These are phyloP conservation scores for Entomophthora muscae DNA, from an alignment of 371 early-diverging fungal genomes.

Conservation along the genomic window DNA sequence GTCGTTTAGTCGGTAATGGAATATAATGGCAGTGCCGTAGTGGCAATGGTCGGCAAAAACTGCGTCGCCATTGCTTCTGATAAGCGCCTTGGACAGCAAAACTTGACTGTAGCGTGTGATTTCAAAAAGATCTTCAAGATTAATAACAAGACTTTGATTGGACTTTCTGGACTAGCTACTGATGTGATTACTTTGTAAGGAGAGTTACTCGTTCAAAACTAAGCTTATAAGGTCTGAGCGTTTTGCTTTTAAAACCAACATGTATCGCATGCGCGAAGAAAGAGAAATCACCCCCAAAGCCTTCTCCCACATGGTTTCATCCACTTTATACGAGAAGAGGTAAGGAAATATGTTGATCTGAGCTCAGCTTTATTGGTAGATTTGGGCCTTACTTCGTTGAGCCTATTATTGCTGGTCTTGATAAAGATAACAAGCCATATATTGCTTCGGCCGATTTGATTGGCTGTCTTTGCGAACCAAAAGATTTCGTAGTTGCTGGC, in stretches of 20 bases:
- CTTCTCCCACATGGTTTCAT: slow-evolving; percentile 88
- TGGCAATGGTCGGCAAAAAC: slow-evolving; percentile 97
- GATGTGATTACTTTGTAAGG: slow-evolving; percentile 91
- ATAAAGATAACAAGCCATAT: slow-evolving; percentile 79
- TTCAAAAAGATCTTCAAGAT: slow-evolving; percentile 88
- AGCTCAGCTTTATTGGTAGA: slow-evolving; percentile 23
- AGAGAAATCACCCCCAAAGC: slow-evolving; percentile 93
- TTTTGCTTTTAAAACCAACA: slow-evolving; percentile 88
- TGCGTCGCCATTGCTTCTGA: slow-evolving; percentile 98
- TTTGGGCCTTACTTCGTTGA: slow-evolving; percentile 94
- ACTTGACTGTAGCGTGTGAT: slow-evolving; percentile 82
- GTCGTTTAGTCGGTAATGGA: slow-evolving; percentile 78
- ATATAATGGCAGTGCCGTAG: slow-evolving; percentile 89
- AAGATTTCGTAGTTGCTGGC: slow-evolving; percentile 94
- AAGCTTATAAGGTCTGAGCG: slow-evolving; percentile 42
- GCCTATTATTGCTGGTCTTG: slow-evolving; percentile 93
- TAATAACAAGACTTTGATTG: slow-evolving; percentile 73
- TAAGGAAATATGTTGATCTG: slow-evolving; percentile 14
- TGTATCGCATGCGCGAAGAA: slow-evolving; percentile 95
- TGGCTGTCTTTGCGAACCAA: slow-evolving; percentile 90
- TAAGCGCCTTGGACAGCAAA: slow-evolving; percentile 79
- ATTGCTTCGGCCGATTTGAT: slow-evolving; percentile 95
- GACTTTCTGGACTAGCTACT: slow-evolving; percentile 91
- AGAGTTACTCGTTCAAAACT: background rate
- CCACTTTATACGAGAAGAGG: slow-evolving; percentile 92